These are phyloP conservation scores for Phytophthora constricta DNA, from an alignment of 352 stramenopile species.

Conservation along the genomic window DNA sequence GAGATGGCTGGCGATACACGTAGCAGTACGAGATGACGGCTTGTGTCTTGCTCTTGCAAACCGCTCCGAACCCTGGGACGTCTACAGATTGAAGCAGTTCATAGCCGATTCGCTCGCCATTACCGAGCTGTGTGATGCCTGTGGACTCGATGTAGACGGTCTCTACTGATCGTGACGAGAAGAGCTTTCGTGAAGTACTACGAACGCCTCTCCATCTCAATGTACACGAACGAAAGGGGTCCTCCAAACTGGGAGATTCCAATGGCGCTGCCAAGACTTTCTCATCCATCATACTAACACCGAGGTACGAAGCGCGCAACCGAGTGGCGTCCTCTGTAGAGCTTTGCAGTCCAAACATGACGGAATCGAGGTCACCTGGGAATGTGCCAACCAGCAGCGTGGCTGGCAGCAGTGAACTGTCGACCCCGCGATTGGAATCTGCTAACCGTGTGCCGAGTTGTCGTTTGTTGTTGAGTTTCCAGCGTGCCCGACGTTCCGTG, in stretches of 20 bases:
- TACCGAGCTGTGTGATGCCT: slow-evolving; percentile 29
- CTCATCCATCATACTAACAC: slow-evolving; percentile 36
- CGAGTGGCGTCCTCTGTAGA: slow-evolving; percentile 36
- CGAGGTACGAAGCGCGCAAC: slow-evolving; percentile 34
- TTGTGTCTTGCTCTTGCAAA: slow-evolving; percentile 18
- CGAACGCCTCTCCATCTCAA: slow-evolving; percentile 37
- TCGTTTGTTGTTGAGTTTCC: slow-evolving; percentile 23
- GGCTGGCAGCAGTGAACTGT: slow-evolving; percentile 29
- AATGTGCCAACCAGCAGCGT: slow-evolving; percentile 42
- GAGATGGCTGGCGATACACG: slow-evolving; percentile 39
- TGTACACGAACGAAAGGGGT: slow-evolving; percentile 38
- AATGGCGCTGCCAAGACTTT: slow-evolving; percentile 31
- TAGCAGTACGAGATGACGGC: slow-evolving; percentile 47
- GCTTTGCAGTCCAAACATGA: slow-evolving; percentile 45
- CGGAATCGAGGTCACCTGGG: slow-evolving; percentile 36
- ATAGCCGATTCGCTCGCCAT: slow-evolving; percentile 40
- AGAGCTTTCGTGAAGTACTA: slow-evolving; percentile 22
- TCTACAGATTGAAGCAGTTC: slow-evolving; percentile 43
- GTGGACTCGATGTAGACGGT: slow-evolving; percentile 45
- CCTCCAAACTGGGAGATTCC: slow-evolving; percentile 28
- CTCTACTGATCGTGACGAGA: slow-evolving; percentile 21
- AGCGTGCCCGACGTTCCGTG: slow-evolving; percentile 30
- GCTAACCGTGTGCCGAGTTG: slow-evolving; percentile 38
- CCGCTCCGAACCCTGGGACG: slow-evolving; percentile 24
- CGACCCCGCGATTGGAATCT: slow-evolving; percentile 12